Evolutionary conservation across 495 filamentous ascomycete genomes (phyloP), one percentile per base, ranked within the genome.

Genomic region (Penicillium desertorum): DNA sequence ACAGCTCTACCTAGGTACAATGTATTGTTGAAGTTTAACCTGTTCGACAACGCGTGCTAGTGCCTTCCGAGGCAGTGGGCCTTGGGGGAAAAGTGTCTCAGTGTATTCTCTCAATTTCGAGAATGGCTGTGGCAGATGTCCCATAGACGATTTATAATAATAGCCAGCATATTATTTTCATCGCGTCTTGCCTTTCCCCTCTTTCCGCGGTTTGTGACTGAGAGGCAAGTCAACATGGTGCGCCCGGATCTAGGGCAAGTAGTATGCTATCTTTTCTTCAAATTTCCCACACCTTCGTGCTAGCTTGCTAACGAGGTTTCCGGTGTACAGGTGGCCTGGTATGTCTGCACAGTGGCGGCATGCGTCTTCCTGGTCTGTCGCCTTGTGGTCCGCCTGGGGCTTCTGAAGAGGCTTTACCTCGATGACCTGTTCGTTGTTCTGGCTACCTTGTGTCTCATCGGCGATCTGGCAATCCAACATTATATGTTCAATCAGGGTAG

Each of bases 401-500:
- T 59, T 3, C 45, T 66, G 23, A 62, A 63, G 32, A 41, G 45
- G 25, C 57, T 63, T 36, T 66, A 66, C 23, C 25, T 66, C 44
- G 64, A 66, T 29, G 64, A 66, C 46, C 25, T 50, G 16, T 45
- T 66, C 42, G 45, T 66, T 6, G n/a, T 45, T 3, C 19, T 56
- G 49, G 51, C 64, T 11, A 37, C 48, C 23, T 12, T 60, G 16
- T 63, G 64, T 54, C 42, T 66, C 30, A 62, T 66, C 3, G 64
- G 46, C 0, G 61, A 63, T 39, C 32, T 66, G 58, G 60, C 43
- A 6, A 66, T 66, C 51, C 64, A 63, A 43, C 64, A 66, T 54
- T 60, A 61, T 29, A 66, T 66, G 64, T 66, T 66, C 22, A 61
- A 55, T 11, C 56, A 34, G 36, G 64, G 64, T 66, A 51, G 16